Percentiles rank a stretch among this genome's conserved stretches.
Conservation (phyloP, 371 early-diverging fungal genomes). For the Synchytrium microbalum region DNA sequence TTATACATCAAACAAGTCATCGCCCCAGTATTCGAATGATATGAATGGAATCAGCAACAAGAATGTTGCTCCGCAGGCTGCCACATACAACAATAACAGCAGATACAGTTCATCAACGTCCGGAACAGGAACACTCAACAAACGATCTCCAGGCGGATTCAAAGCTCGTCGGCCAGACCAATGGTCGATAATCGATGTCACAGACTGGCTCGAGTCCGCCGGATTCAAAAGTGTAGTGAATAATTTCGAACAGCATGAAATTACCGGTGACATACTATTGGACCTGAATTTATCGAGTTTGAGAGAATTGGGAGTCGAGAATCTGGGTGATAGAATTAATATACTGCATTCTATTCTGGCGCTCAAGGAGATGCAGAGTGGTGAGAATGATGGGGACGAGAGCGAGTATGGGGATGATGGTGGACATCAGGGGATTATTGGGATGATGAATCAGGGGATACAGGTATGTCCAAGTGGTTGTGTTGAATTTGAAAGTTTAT, state of each 20-base stretch:
- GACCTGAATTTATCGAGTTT: constrained; percentile 20
- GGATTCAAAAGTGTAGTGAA: constrained; percentile 44
- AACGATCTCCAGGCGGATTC: not conserved
- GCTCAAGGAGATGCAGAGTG: constrained; percentile 19
- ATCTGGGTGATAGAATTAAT: constrained; percentile 21
- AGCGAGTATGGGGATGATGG: too few relatives aligned
- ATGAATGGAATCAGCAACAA: not conserved
- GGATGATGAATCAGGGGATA: not conserved
- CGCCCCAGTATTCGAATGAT: not conserved
- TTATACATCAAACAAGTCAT: constrained; percentile 2
- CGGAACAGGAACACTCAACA: not conserved
- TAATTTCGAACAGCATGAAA: constrained; percentile 34
- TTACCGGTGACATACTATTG: constrained; percentile 20
- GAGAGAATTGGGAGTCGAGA: constrained; percentile 25
- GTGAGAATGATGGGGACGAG: too few relatives aligned
- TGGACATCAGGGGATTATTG: not conserved
- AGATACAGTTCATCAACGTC: not conserved
- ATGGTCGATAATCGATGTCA: constrained; percentile 18
- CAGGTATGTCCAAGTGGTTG: not conserved
- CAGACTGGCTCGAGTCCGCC: constrained; percentile 23
- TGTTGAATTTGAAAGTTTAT: not conserved
- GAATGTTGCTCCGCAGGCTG: not conserved
- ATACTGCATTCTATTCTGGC: constrained; percentile 26
- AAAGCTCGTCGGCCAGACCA: constrained; percentile 26
- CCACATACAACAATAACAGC: not conserved